A percentile compares a stretch with the other conserved stretches of the same genome.
Conservation (phyloP, 352 stramenopile species). For the Aphanomyces invadans region DNA sequence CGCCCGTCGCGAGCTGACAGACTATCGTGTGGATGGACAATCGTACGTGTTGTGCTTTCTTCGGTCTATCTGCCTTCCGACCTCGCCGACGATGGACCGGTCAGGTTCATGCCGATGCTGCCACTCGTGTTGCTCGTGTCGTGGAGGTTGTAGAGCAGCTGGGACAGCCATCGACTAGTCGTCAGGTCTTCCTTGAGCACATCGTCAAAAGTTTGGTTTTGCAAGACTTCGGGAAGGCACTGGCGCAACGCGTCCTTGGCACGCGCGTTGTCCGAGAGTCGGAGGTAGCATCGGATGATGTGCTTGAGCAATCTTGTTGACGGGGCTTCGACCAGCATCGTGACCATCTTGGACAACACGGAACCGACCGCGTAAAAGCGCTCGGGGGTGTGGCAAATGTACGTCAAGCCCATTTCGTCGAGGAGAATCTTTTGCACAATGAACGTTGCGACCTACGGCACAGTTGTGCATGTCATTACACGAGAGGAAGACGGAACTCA, state of each 20-base stretch:
- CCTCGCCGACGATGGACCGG: not conserved
- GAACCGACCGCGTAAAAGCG: conserved; percentile 82
- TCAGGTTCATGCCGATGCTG: conserved; percentile 7
- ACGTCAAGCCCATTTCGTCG: conserved; percentile 96
- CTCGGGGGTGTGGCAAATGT: conserved; percentile 98
- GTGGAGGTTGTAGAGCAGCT: conserved; percentile 90
- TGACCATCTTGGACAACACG: conserved; percentile 97
- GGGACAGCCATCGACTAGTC: conserved; percentile 93
- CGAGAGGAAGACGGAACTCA: conserved; percentile 24
- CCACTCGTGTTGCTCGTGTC: conserved; percentile 25
- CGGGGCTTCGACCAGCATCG: conserved; percentile 87
- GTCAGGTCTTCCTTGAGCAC: conserved; percentile 93
- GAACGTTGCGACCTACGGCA: conserved; percentile 91
- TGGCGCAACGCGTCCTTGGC: conserved; percentile 96
- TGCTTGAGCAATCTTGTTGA: conserved; percentile 96
- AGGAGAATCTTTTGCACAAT: conserved; percentile 99
- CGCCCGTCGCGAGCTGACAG: too few species aligned
- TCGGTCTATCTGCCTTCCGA: not conserved
- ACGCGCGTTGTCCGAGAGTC: conserved; percentile 82
- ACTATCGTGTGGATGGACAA: too few species aligned
- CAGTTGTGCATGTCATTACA: not conserved
- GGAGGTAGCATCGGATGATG: conserved; percentile 98
- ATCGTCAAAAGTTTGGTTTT: conserved; percentile 93
- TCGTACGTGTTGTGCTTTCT: too few species aligned
- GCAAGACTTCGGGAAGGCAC: conserved; percentile 90